Percentiles rank a stretch among this genome's conserved stretches.
Evolutionary conservation across 2,329 filamentous ascomycete genomes (phyloP).

Genomic region (Cryphonectria naterciae): DNA sequence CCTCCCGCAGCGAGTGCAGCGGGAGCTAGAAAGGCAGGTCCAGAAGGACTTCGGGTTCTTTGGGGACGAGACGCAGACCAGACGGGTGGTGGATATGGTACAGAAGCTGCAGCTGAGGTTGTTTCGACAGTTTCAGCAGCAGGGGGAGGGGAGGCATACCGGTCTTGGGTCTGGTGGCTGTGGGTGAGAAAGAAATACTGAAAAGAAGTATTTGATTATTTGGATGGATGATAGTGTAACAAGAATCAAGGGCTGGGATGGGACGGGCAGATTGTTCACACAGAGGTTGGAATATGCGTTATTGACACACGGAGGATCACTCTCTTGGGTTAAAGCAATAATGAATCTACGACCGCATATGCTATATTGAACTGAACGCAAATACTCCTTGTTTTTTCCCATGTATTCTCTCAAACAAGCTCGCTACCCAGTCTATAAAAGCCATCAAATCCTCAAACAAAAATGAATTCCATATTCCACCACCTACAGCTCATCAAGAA

Average conservation of each 20-base stretch:
- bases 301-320: background rate
- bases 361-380: background rate
- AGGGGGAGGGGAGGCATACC: slow-evolving; percentile 11
- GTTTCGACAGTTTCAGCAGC: slow-evolving; percentile 24
- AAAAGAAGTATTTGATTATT: background rate
- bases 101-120: slow-evolving; percentile 28
- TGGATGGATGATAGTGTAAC: background rate
- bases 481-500: slow-evolving; percentile 22
- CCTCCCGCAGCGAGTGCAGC: slow-evolving; percentile 27
- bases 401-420: background rate
- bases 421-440: background rate
- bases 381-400: background rate
- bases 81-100: slow-evolving; percentile 28
- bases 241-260: background rate
- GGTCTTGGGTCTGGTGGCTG: background rate
- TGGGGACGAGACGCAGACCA: slow-evolving; percentile 26
- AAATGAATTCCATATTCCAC: background rate
- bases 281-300: background rate
- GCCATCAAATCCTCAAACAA: background rate
- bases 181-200: background rate
- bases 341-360: slow-evolving; percentile 1
- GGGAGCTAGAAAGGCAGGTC: slow-evolving; percentile 28
- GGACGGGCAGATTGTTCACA: background rate
- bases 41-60: slow-evolving; percentile 29
- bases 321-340: background rate